Base-by-base conservation (phyloP, 495 filamentous ascomycete species). In the Parathielavia appendiculata region DNA sequence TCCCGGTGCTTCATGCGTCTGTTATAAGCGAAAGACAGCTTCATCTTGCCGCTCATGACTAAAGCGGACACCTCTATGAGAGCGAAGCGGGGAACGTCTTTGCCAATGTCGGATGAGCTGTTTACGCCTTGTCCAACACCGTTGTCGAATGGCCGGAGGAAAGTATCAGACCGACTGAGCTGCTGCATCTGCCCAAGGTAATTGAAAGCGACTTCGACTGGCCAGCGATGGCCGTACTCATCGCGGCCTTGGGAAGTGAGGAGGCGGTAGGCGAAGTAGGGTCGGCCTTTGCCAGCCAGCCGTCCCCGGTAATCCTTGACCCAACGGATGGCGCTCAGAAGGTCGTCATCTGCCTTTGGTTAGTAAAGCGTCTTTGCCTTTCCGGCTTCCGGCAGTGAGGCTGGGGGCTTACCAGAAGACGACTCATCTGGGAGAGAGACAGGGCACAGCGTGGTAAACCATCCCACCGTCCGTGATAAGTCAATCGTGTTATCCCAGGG, bases 181-280 rank as follows among this genome's bases (percentile, higher is more conserved):
- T 76, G 70, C 48, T 79, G 73, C 54, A 71, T 68, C 30, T 70
- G 66, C 4, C 79, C 79, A 10, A 73, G 57, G 51, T 79, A 86
- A 62, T 86, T 86, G 73, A 86, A 85, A 0, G 73, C 74, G 20
- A 86, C 77, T 59, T 86, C 84, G 61, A 85, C 79, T 7, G 81
- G 81, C 64, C 73, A 75, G 11, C 73, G 74, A 16, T 75, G 67
- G 9, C 50, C 57, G 39, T 71, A 74, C 32, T 61, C 61, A 26
- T 77, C 65, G 6, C 66, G 58, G 13, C 70, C 70, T 19, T 72
- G 68, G 6, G 64, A 59, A 0, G 75, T 71, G 19, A 82, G 69
- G 8, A 77, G 63, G 2, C 77, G 72, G 39, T 54, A 64, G 57
- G 56, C 71, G 62, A 57, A 75, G 46, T 57, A 66, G 47, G 41